Base-by-base conservation (phyloP, 768 basidiomycete genomes). In the Hericium rajendrae region DNA sequence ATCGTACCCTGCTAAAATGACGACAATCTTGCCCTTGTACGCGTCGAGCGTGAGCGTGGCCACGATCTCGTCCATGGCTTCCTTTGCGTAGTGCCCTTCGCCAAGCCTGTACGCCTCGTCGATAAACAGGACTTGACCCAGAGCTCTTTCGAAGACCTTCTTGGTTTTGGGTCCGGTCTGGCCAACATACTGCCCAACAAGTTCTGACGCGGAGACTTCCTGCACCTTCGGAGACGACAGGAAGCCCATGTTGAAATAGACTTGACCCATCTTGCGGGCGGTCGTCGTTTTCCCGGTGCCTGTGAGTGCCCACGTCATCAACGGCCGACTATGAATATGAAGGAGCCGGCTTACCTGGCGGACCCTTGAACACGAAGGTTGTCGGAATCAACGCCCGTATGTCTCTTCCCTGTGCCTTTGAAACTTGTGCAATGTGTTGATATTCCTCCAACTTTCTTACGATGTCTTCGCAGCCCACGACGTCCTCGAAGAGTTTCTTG, bases 61-160 rank as follows among this genome's bases (percentile, higher is more conserved):
- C 9, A 87, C 86, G 26, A 88, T 66, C 61, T 88, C 86, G 65
- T 88, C 86, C 32, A 85, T 76, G 6, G 86, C 86, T 66, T 88
- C 86, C 65, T 84, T 75, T 1, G 84, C 83, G 60, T 85, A 88
- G 0, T 72, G 78, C 0, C 84, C 85, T 50, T 83, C 73, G 8
- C 74, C 67, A 12, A 88, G 72, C 24, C 84, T 73, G 62, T 88
- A 88, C 0, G 86, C 86, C 59, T 88, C 86, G 55, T 87, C 86
- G 53, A 87, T 74, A 70, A 88, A 87, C 0, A 87, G 72, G 3
- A 88, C 84, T 43, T 78, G 76, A 0, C 86, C 86, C 0, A 85
- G 73, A 0, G 83, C 86, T 65, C 80, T 82, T 49, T 85, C 81
- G 50, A 88, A 79, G 1, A 81, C 63, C 54, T 78, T 73, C 60